Evolutionary conservation across 179 eudicot genomes (phyloP).

Genomic region (Amaranthus tricolor): DNA sequence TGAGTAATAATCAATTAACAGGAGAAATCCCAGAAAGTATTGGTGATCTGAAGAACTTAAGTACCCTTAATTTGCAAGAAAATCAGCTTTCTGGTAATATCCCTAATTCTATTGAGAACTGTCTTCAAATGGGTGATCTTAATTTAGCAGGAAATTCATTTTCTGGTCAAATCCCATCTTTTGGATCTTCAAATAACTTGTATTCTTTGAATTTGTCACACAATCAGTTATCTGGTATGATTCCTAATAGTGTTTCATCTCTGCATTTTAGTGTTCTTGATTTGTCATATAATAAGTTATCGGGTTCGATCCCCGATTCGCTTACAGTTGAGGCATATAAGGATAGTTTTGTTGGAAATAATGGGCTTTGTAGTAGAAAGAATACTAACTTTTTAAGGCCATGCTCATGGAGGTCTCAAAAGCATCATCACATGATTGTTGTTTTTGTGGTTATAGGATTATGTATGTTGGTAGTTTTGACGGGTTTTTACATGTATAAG

Average conservation of each 20-base stretch:
- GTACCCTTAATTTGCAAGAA: slow-evolving; percentile 42
- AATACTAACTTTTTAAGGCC: slow-evolving; percentile 35
- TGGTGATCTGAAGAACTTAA: slow-evolving; percentile 44
- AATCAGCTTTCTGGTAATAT: slow-evolving; percentile 60
- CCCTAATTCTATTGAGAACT: slow-evolving; percentile 54
- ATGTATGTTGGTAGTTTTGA: slow-evolving; percentile 31
- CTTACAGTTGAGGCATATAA: slow-evolving; percentile 51
- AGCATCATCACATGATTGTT: slow-evolving; percentile 31
- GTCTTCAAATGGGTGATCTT: slow-evolving; percentile 50
- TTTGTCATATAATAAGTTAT: slow-evolving; percentile 56
- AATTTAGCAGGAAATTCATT: slow-evolving; percentile 57
- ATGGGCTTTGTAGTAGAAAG: slow-evolving; percentile 60
- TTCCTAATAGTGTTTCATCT: slow-evolving; percentile 56
- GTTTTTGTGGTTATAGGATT: slow-evolving; percentile 38
- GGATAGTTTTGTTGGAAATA: slow-evolving; percentile 66
- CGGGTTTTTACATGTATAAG: slow-evolving; percentile 32
- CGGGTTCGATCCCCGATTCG: slow-evolving; percentile 61
- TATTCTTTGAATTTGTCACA: slow-evolving; percentile 61
- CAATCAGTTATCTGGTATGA: slow-evolving; percentile 60
- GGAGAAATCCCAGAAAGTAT: slow-evolving; percentile 53
- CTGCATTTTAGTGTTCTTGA: slow-evolving; percentile 62
- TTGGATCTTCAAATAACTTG: slow-evolving; percentile 56
- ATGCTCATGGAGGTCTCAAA: slow-evolving; percentile 38
- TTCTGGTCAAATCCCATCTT: slow-evolving; percentile 52
- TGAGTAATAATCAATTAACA: slow-evolving; percentile 45